These are phyloP conservation scores for Cymbopogon citratus DNA, from an alignment of 176 grass and related monocot species.

Conservation along the genomic window DNA sequence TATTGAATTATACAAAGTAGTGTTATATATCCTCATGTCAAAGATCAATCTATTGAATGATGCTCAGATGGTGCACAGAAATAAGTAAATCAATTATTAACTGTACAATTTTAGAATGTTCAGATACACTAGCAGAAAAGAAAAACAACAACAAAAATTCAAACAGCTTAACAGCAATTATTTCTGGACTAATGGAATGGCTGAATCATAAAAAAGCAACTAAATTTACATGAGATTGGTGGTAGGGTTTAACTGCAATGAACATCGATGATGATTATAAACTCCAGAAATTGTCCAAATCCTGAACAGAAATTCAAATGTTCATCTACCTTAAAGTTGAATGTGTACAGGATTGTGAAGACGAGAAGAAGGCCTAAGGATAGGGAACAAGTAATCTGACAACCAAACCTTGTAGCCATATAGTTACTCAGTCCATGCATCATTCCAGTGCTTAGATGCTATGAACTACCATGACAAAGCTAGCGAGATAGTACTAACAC, in stretches of 20 bases:
- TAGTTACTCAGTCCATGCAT: neutral
- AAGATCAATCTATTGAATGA: neutral
- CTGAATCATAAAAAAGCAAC: neutral
- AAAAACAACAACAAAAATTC: neutral
- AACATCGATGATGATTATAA: neutral
- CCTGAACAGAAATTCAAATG: neutral
- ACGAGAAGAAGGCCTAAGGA: neutral
- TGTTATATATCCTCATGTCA: neutral
- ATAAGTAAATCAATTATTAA: neutral
- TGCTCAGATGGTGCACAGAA: neutral
- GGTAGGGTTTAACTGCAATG: neutral
- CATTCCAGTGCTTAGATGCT: neutral
- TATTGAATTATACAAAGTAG: neutral
- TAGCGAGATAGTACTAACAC: constrained; percentile 9
- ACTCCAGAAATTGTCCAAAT: neutral
- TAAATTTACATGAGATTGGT: neutral
- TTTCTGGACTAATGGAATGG: neutral
- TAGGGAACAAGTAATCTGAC: constrained; percentile 5
- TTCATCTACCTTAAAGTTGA: neutral
- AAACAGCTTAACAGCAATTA: neutral
- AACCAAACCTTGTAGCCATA: neutral
- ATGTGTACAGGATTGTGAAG: neutral
- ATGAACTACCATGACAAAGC: neutral
- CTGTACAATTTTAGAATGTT: neutral
- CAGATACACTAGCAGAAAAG: neutral